Conservation (phyloP, 2,329 filamentous ascomycete species). For the Diplodia mutila region DNA sequence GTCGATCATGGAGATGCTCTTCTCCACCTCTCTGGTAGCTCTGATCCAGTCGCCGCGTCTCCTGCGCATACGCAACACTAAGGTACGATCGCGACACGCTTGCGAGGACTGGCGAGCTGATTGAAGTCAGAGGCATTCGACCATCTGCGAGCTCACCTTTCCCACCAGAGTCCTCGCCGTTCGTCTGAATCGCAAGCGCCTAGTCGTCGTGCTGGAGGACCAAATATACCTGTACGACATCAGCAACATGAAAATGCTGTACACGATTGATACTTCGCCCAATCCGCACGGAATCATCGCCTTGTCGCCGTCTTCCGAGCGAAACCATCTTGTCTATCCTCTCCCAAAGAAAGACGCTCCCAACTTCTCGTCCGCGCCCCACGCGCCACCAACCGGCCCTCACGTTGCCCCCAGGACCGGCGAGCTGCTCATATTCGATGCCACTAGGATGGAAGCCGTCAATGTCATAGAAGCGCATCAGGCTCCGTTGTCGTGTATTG, state of each 20-base stretch:
- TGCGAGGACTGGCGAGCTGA: slow-evolving; percentile 27
- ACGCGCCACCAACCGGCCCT: slow-evolving; percentile 75
- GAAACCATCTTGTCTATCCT: slow-evolving; percentile 94
- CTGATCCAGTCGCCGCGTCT: slow-evolving; percentile 89
- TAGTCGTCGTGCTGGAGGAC: slow-evolving; percentile 92
- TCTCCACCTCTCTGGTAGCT: slow-evolving; percentile 94
- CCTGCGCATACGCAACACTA: slow-evolving; percentile 96
- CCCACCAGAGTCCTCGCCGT: slow-evolving; percentile 95
- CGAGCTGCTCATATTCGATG: slow-evolving; percentile 91
- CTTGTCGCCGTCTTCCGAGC: slow-evolving; percentile 90
- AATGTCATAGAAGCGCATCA: slow-evolving; percentile 96
- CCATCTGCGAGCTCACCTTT: slow-evolving; percentile 98
- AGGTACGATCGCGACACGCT: slow-evolving; percentile 58
- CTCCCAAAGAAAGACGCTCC: slow-evolving; percentile 68
- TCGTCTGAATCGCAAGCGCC: slow-evolving; percentile 87
- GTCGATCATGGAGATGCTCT: slow-evolving; percentile 96
- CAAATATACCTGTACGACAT: slow-evolving; percentile 99
- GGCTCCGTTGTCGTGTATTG: slow-evolving; percentile 85
- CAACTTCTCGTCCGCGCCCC: slow-evolving; percentile 60
- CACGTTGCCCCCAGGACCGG: slow-evolving; percentile 85
- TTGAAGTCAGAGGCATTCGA: slow-evolving; percentile 64
- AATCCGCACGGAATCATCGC: slow-evolving; percentile 90
- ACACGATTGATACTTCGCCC: slow-evolving; percentile 90
- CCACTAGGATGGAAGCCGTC: slow-evolving; percentile 84
- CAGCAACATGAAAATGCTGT: slow-evolving; percentile 93